Evolutionary conservation across 768 basidiomycete species (phyloP).

Genomic region (Rhizopogon roseolus): DNA sequence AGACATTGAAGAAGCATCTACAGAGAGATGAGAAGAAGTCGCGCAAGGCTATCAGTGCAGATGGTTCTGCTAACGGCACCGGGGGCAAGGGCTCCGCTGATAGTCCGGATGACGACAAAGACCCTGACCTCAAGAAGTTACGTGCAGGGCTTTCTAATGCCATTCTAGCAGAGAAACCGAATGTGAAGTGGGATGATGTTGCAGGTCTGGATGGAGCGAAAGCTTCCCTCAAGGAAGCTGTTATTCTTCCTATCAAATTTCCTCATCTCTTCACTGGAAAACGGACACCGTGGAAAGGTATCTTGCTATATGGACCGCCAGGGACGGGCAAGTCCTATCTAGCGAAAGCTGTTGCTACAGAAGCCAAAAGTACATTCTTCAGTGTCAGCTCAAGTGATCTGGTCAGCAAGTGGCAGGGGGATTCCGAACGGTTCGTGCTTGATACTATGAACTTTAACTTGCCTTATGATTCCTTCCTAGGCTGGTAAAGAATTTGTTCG

Average conservation of each 20-base stretch:
- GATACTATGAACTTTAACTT: background rate
- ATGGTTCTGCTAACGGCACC: slow-evolving; percentile 37
- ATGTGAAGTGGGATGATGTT: slow-evolving; percentile 98
- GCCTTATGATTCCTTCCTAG: slow-evolving; percentile 32
- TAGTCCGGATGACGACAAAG: slow-evolving; percentile 61
- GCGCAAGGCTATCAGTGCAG: slow-evolving; percentile 44
- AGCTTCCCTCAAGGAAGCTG: slow-evolving; percentile 94
- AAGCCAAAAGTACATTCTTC: slow-evolving; percentile 99
- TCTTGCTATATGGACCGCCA: slow-evolving; percentile 94
- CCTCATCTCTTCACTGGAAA: slow-evolving; percentile 98
- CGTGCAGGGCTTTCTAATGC: slow-evolving; percentile 86
- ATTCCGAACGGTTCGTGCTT: slow-evolving; percentile 80
- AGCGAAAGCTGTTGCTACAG: slow-evolving; percentile 98
- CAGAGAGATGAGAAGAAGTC: slow-evolving; percentile 52
- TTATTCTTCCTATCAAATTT: slow-evolving; percentile 99
- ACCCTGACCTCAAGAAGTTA: slow-evolving; percentile 94
- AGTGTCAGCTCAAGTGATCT: slow-evolving; percentile 92
- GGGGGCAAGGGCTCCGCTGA: slow-evolving; percentile 47
- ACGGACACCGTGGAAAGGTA: slow-evolving; percentile 95
- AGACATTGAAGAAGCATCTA: slow-evolving; percentile 86
- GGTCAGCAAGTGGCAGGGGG: slow-evolving; percentile 99
- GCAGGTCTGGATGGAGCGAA: slow-evolving; percentile 95
- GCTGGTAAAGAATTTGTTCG: slow-evolving; percentile 92
- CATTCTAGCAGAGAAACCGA: slow-evolving; percentile 89
- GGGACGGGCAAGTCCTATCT: slow-evolving; percentile 97